A percentile compares a stretch with the other conserved stretches of the same genome.
Conservation (phyloP, 2,329 filamentous ascomycete species). For the Colletotrichum musae region DNA sequence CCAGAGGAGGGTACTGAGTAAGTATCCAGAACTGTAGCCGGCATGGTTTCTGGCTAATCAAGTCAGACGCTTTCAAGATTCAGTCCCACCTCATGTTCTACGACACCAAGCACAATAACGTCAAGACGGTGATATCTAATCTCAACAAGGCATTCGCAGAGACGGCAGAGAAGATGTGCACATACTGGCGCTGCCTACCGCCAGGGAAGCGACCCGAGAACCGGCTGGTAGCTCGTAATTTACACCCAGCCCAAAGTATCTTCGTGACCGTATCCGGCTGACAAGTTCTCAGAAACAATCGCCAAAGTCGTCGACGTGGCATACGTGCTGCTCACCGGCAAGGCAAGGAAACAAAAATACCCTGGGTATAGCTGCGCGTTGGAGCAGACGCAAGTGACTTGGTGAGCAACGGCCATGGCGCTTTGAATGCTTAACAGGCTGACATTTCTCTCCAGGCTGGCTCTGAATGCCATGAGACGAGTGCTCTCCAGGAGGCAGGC, state of each 20-base stretch:
- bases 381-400: constrained; percentile 70
- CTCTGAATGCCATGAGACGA: constrained; percentile 29
- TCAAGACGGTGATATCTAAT: constrained; percentile 78
- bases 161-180: constrained; percentile 82
- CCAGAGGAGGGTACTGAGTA: constrained; percentile 82
- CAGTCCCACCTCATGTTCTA: constrained; percentile 89
- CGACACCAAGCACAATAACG: constrained; percentile 83
- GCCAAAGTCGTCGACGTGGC: constrained; percentile 76
- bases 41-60: constrained; percentile 32
- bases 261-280: background rate
- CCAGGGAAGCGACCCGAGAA: constrained; percentile 68
- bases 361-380: constrained; percentile 72
- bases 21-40: constrained; percentile 45
- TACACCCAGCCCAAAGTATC: background rate
- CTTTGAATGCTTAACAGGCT: background rate
- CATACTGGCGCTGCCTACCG: constrained; percentile 73
- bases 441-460: constrained; percentile 26
- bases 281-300: constrained; percentile 68
- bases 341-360: constrained; percentile 59
- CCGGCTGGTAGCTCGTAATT: constrained; percentile 75
- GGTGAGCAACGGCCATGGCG: constrained; percentile 62
- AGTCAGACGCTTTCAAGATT: constrained; percentile 79
- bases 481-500: constrained; percentile 30
- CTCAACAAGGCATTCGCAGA: constrained; percentile 82
- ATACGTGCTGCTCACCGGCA: constrained; percentile 73